A percentile compares a stretch with the other conserved stretches of the same genome.
Conservation (phyloP, 129 eudicot species). For the Flaveria bidentis region DNA sequence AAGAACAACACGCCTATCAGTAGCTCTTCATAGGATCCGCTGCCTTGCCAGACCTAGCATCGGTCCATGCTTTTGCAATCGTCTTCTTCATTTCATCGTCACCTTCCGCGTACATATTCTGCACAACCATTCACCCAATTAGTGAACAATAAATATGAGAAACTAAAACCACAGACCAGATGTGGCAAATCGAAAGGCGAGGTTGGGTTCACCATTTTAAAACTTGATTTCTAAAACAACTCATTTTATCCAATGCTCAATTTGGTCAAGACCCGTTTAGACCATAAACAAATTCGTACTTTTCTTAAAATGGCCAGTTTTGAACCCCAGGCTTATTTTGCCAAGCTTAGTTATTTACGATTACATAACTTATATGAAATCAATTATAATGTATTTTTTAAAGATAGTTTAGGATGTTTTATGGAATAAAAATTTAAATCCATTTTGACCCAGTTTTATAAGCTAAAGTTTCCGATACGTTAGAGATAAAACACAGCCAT, state of each 20-base stretch:
- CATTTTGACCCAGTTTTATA: background rate
- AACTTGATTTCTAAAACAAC: background rate
- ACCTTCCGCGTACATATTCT: conserved; percentile 97
- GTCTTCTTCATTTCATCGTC: conserved; percentile 94
- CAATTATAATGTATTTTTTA: background rate
- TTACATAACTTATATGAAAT: background rate
- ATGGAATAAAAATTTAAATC: background rate
- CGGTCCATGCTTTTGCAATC: conserved; percentile 94
- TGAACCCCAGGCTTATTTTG: background rate
- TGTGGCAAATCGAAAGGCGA: background rate
- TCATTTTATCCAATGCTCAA: background rate
- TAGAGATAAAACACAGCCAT: background rate
- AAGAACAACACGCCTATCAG: conserved; percentile 11
- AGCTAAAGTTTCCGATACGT: background rate
- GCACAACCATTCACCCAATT: conserved; percentile 30
- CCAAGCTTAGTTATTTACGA: background rate
- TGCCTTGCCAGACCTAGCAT: conserved; percentile 79
- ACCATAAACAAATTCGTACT: background rate
- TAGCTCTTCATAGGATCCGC: conserved; percentile 59
- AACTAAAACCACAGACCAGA: background rate
- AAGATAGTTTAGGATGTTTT: background rate
- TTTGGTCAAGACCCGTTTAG: background rate
- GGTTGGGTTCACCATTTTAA: background rate
- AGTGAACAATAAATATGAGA: background rate
- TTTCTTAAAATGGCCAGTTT: background rate